Evolutionary conservation across 257 asterid species (phyloP).

Genomic region (Scutellaria barbata): DNA sequence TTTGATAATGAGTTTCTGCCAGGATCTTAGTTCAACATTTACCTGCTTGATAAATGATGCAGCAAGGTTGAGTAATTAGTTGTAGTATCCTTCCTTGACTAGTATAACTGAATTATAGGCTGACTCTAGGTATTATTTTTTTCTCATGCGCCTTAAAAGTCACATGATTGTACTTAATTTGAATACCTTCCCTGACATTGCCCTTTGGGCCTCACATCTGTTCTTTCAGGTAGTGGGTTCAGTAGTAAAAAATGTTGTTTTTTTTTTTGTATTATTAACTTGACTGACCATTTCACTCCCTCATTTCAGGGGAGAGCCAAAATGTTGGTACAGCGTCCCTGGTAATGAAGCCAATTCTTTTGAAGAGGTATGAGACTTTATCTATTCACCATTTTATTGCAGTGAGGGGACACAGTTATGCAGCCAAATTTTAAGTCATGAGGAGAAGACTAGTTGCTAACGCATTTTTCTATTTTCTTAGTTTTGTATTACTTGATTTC

Average conservation of each 20-base stretch:
- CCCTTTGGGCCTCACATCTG: slow-evolving; percentile 15
- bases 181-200: too few relatives aligned
- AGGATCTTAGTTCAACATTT: not conserved
- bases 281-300: slow-evolving; percentile 20
- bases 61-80: slow-evolving; percentile 11
- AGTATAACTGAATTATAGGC: slow-evolving; percentile 24
- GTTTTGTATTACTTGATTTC: slow-evolving; percentile 26
- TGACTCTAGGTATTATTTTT: slow-evolving; percentile 10
- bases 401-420: slow-evolving; percentile 7
- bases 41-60: slow-evolving; percentile 8
- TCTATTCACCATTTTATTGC: slow-evolving; percentile 16
- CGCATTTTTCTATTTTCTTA: slow-evolving; percentile 24
- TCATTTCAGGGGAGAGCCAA: slow-evolving; percentile 93
- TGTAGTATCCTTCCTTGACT: slow-evolving; percentile 2
- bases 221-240: slow-evolving; percentile 24
- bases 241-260: slow-evolving; percentile 1
- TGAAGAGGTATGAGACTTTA: slow-evolving; percentile 69
- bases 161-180: slow-evolving; percentile 16
- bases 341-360: slow-evolving; percentile 83
- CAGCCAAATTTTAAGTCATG: slow-evolving; percentile 26
- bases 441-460: slow-evolving; percentile 10
- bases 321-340: slow-evolving; percentile 98
- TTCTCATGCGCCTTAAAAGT: not conserved
- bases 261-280: slow-evolving; percentile 23
- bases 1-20: not conserved